A percentile compares a stretch with the other conserved stretches of the same genome.
phyloP scores from a whole-genome alignment of 2,329 filamentous ascomycete species.

The Venturia nashicola region DNA sequence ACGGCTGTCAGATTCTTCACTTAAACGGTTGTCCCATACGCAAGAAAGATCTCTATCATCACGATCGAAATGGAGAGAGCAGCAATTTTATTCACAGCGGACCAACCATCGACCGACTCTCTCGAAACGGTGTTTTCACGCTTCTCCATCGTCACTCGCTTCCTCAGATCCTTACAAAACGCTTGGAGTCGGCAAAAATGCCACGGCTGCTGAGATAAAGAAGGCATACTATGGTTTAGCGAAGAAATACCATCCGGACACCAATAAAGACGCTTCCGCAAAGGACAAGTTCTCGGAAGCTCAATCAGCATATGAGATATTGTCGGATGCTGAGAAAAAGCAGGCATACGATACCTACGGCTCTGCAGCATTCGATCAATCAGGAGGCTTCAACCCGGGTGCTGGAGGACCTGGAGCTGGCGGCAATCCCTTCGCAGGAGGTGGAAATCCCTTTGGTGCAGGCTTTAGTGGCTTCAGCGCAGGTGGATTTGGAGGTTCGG shows the following conservation, averaged over 20 bases:
- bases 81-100: neutral
- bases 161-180: slow-evolving; percentile 73
- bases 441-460: slow-evolving; percentile 23
- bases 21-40: slow-evolving; percentile 5
- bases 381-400: slow-evolving; percentile 64
- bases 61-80: slow-evolving; percentile 5
- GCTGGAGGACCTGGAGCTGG: slow-evolving; percentile 48
- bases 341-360: slow-evolving; percentile 88
- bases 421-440: slow-evolving; percentile 50
- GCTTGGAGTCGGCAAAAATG: slow-evolving; percentile 70
- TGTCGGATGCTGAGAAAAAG: slow-evolving; percentile 87
- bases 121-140: slow-evolving; percentile 38
- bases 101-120: neutral
- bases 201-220: slow-evolving; percentile 83
- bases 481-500: slow-evolving; percentile 49
- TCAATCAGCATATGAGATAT: slow-evolving; percentile 83
- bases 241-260: slow-evolving; percentile 96
- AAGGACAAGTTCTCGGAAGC: slow-evolving; percentile 93
- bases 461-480: slow-evolving; percentile 24
- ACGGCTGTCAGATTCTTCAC: slow-evolving; percentile 13
- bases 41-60: slow-evolving; percentile 1
- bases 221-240: slow-evolving; percentile 96
- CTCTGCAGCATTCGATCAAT: slow-evolving; percentile 57
- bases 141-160: slow-evolving; percentile 38
- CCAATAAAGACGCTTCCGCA: slow-evolving; percentile 86